Evolutionary conservation across 2,329 filamentous ascomycete genomes (phyloP).

Genomic region (Neopestalotiopsis clavispora): DNA sequence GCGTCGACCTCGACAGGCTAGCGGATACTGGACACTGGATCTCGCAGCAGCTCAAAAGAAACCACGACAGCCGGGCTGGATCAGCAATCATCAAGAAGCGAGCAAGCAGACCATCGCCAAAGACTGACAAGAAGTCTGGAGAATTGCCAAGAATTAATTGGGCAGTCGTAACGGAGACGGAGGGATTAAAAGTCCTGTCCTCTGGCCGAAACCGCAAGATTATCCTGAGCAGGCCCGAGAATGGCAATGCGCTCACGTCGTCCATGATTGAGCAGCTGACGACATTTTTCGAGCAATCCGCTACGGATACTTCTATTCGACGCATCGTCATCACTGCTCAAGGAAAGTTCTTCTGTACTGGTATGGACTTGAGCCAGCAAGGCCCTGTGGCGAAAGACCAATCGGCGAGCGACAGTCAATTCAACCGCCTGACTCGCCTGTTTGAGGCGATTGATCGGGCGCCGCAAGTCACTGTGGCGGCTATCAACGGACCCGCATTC

Average conservation of each 20-base stretch:
- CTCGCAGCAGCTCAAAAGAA: not conserved
- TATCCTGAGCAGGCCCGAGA: constrained; percentile 38
- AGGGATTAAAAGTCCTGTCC: constrained; percentile 31
- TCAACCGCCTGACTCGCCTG: constrained; percentile 6
- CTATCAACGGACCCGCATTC: constrained; percentile 46
- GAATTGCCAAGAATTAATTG: not conserved
- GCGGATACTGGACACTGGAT: constrained; percentile 61
- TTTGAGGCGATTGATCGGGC: constrained; percentile 43
- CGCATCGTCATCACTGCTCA: constrained; percentile 41
- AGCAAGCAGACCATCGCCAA: not conserved
- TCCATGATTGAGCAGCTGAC: constrained; percentile 41
- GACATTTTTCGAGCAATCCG: constrained; percentile 29
- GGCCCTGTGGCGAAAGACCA: constrained; percentile 9
- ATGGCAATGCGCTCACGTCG: constrained; percentile 44
- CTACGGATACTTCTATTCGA: constrained; percentile 32
- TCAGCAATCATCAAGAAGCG: not conserved
- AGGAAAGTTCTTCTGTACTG: constrained; percentile 47
- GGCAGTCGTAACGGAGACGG: not conserved
- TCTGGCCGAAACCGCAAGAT: constrained; percentile 31
- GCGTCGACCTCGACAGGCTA: constrained; percentile 70
- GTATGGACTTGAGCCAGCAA: constrained; percentile 40
- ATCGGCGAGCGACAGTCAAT: constrained; percentile 28
- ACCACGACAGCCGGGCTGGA: not conserved
- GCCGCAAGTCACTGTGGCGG: constrained; percentile 46
- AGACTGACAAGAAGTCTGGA: not conserved